These are phyloP conservation scores for Diutina catenulata DNA, from an alignment of 1,139 yeast species.

Conservation along the genomic window DNA sequence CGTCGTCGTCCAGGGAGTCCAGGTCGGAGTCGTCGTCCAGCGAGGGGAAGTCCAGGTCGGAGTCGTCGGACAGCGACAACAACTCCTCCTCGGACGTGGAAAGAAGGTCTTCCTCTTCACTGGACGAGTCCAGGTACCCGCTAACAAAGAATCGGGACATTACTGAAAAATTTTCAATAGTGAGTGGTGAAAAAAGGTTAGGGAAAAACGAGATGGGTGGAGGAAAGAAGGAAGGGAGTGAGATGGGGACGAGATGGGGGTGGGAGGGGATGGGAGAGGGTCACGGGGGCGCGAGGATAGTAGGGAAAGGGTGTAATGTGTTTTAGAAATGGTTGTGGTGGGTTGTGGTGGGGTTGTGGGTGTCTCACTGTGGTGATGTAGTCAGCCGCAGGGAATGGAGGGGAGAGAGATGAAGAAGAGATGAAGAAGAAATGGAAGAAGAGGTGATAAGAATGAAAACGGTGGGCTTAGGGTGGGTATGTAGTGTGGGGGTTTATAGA, in stretches of 20 bases:
- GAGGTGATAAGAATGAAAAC: background rate
- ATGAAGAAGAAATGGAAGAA: no score
- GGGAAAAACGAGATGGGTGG: background rate
- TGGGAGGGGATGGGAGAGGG: background rate
- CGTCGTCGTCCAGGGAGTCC: conserved; percentile 30
- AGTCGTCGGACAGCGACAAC: conserved; percentile 29
- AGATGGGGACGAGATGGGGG: background rate
- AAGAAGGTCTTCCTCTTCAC: conserved; percentile 66
- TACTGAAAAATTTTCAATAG: conserved; percentile 4
- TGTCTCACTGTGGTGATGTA: background rate
- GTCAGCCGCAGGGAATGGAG: background rate
- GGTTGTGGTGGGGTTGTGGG: background rate
- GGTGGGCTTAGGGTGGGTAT: background rate
- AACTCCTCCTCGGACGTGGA: conserved; percentile 63
- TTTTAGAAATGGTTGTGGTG: background rate
- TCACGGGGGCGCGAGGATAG: no score
- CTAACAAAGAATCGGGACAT: conserved; percentile 76
- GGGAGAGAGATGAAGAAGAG: no score
- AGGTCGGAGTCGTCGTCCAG: conserved; percentile 17
- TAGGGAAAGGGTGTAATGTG: conserved; percentile 3
- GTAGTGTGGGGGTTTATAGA: conserved; percentile 5
- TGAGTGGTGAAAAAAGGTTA: no score
- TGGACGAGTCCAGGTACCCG: conserved; percentile 55
- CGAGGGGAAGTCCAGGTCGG: conserved; percentile 22
- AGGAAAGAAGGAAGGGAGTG: background rate